Evolutionary conservation across 208 protist species (phyloP), one percentile per base, ranked within the genome.

Genomic region (Trypanosoma caninum): DNA sequence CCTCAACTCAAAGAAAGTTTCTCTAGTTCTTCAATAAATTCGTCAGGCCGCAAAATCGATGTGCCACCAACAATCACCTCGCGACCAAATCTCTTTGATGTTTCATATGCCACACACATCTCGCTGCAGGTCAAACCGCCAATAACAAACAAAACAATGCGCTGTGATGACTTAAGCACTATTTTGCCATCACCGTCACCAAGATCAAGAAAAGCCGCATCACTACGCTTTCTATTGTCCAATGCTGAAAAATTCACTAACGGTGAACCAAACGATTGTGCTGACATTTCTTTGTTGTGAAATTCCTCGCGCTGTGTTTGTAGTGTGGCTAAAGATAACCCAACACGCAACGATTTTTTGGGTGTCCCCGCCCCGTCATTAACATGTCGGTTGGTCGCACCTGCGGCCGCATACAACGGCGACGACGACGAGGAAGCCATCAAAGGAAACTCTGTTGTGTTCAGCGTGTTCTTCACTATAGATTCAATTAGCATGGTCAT

Each of bases 51-150:
- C 34, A 90, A 57, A 18, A 93, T 25, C 3, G 80, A 89, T 11
- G 82, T 90, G 30, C 80, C 74, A 8, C 87, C 87, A 23, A 90
- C 66, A 53, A 93, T 82, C 44, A 75, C 56, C 69, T 93, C 82
- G 3, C 73, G 67, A 9, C 71, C 67, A 9, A 62, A 65, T 20
- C 70, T 52, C 61, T 79, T 75, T 38, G 82, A 58, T 18, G 82
- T 58, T 42, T 90, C 78, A 53, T 93, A 93, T 22, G 80, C 87
- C 1, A 78, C 71, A 8, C 82, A 63, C 23, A 61, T 74, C 59
- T 93, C 82, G 11, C 76, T 76, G 56, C 69, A 89, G 14, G 87
- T 93, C 28, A 84, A 72, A 34, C 83, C 83, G 37, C 87, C 83
- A 27, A 93, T 53, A 9, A 93, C 77, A 69, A 93, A 89, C 13